Percentiles rank a stretch among this genome's conserved stretches.
These are phyloP conservation scores for Corinectria fuckeliana DNA, from an alignment of 2,329 filamentous ascomycete genomes.

Conservation along the genomic window DNA sequence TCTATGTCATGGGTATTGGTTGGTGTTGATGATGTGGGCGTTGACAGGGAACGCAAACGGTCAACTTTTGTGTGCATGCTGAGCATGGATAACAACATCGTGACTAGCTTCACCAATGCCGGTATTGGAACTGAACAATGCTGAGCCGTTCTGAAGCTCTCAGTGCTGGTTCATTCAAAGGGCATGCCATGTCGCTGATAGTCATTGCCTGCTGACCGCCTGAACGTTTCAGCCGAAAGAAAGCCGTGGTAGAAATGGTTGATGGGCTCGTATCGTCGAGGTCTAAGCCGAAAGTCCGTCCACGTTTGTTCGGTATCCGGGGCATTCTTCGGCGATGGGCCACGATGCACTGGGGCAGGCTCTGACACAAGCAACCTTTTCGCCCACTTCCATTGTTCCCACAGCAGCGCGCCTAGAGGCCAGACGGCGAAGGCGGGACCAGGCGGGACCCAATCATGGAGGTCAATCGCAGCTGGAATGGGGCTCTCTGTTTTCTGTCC, in stretches of 20 bases:
- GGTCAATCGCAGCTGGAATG: conserved; percentile 28
- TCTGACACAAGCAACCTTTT: conserved; percentile 33
- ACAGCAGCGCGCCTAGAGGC: conserved; percentile 11
- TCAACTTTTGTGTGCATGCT: conserved; percentile 1
- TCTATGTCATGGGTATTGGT: conserved; percentile 4
- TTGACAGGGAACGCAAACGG: neutral
- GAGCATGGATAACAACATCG: conserved; percentile 2
- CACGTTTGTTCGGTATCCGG: conserved; percentile 39
- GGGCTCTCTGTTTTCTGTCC: conserved; percentile 20
- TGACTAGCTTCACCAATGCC: neutral
- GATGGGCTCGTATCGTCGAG: conserved; percentile 28
- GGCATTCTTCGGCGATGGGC: conserved; percentile 33
- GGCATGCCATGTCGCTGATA: neutral
- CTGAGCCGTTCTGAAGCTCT: conserved; percentile 9
- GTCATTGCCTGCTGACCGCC: conserved; percentile 3
- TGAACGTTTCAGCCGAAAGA: conserved; percentile 23
- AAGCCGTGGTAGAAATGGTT: conserved; percentile 24
- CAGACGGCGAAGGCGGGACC: conserved; percentile 3
- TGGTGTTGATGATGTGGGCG: neutral
- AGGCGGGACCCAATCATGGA: conserved; percentile 25
- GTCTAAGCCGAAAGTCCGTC: conserved; percentile 33
- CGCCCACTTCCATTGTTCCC: conserved; percentile 15
- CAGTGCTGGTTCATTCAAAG: neutral
- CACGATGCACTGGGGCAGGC: conserved; percentile 17
- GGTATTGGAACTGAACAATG: neutral